Conservation (phyloP, 73 alveolate genomes). For the Halteria grandinella region DNA sequence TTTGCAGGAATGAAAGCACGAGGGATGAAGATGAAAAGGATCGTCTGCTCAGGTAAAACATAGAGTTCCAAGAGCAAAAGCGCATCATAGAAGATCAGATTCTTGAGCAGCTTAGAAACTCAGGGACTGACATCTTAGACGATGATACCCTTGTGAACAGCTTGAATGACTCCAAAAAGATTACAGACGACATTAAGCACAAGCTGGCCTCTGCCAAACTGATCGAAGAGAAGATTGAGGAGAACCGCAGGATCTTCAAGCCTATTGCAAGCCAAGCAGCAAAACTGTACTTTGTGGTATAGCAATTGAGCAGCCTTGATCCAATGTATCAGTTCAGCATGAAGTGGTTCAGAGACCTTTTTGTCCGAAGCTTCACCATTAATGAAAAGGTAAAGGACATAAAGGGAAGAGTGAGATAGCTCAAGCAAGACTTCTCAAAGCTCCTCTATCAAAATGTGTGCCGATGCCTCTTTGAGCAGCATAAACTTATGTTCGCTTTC, state of each 20-base stretch:
- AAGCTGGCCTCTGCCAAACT: slow-evolving; percentile 87
- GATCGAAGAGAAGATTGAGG: slow-evolving; percentile 85
- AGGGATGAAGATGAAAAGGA: slow-evolving; percentile 82
- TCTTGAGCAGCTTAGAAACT: slow-evolving; percentile 57
- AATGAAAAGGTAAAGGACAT: slow-evolving; percentile 78
- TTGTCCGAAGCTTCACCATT: slow-evolving; percentile 71
- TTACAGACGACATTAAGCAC: slow-evolving; percentile 87
- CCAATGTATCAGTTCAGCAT: slow-evolving; percentile 89
- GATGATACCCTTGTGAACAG: slow-evolving; percentile 88
- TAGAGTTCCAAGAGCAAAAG: slow-evolving; percentile 78
- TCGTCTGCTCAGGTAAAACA: slow-evolving; percentile 75
- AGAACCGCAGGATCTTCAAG: slow-evolving; percentile 85
- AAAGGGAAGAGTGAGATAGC: slow-evolving; percentile 76
- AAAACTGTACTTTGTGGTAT: slow-evolving; percentile 84
- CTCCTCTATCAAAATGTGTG: slow-evolving; percentile 83
- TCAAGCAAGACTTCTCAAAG: slow-evolving; percentile 74
- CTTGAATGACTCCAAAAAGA: slow-evolving; percentile 84
- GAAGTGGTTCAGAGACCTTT: slow-evolving; percentile 83
- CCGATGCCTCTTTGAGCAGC: slow-evolving; percentile 78
- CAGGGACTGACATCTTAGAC: slow-evolving; percentile 85
- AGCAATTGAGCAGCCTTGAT: slow-evolving; percentile 78
- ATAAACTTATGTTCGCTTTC: slow-evolving; percentile 77
- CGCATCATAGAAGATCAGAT: slow-evolving; percentile 79
- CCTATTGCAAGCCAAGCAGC: slow-evolving; percentile 92
- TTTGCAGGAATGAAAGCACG: slow-evolving; percentile 80